Percentiles rank a stretch among this genome's conserved stretches.
Evolutionary conservation across 768 basidiomycete species (phyloP).

Genomic region (Pleurotus sapidus): DNA sequence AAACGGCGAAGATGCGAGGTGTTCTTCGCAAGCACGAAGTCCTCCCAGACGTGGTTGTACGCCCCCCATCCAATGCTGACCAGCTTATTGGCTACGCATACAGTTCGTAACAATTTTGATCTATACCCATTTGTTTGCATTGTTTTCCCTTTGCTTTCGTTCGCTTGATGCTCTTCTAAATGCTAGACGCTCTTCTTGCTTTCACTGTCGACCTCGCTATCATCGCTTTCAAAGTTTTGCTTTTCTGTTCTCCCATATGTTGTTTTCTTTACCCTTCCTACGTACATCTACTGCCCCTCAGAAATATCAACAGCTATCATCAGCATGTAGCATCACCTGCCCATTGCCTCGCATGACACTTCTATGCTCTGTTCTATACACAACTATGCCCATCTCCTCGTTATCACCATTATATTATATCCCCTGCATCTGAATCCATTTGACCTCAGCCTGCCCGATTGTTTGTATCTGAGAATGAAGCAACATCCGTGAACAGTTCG

Average conservation of each 20-base stretch:
- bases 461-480: no score
- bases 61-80: conserved; percentile 54
- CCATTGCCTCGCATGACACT: conserved; percentile 7
- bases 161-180: conserved; percentile 10
- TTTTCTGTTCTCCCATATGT: background rate
- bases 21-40: conserved; percentile 52
- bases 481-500: no score
- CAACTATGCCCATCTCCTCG: conserved; percentile 9
- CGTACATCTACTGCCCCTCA: conserved; percentile 6
- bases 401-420: conserved; percentile 4
- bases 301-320: background rate
- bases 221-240: conserved; percentile 11
- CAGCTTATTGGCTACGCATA: conserved; percentile 38
- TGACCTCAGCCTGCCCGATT: no score
- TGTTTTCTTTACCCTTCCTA: background rate
- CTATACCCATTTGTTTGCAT: conserved; percentile 10
- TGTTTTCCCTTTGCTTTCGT: conserved; percentile 13
- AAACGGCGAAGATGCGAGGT: conserved; percentile 62
- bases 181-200: conserved; percentile 3
- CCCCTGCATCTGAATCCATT: background rate
- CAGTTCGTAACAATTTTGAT: conserved; percentile 20
- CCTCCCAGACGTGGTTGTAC: conserved; percentile 58
- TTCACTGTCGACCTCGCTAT: background rate
- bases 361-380: conserved; percentile 15
- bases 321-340: conserved; percentile 9